A percentile compares a stretch with the other conserved stretches of the same genome.
phyloP scores from a whole-genome alignment of 2,329 filamentous ascomycete species.

The Cytospora leucostoma region DNA sequence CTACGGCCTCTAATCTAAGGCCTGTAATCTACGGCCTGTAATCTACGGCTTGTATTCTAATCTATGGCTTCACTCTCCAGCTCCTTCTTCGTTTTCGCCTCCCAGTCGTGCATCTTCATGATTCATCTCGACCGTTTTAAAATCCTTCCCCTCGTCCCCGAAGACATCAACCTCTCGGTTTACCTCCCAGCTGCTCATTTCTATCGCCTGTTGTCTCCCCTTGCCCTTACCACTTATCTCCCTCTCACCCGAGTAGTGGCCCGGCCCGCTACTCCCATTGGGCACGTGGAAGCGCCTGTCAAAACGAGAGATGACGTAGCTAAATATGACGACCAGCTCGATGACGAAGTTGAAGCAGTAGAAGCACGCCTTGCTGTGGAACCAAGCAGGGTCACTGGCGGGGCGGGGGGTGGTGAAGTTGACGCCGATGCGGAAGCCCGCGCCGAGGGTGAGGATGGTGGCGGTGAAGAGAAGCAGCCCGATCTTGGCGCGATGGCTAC shows the following conservation, averaged over 20 bases:
- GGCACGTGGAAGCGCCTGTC: conserved; percentile 69
- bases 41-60: not conserved
- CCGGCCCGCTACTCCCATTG: conserved; percentile 30
- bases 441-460: conserved; percentile 65
- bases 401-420: conserved; percentile 53
- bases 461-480: conserved; percentile 61
- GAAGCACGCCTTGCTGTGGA: conserved; percentile 70
- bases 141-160: conserved; percentile 23
- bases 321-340: conserved; percentile 69
- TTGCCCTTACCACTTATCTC: not conserved
- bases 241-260: conserved; percentile 23
- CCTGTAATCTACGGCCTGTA: no score
- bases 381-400: conserved; percentile 62
- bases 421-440: conserved; percentile 66
- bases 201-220: not conserved
- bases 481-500: conserved; percentile 68
- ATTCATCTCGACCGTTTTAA: conserved; percentile 3
- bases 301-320: conserved; percentile 68
- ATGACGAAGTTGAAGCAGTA: conserved; percentile 78
- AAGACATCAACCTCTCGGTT: conserved; percentile 33
- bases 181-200: conserved; percentile 21
- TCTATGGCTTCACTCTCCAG: conserved; percentile 7
- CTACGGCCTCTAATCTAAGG: conserved; percentile 2
- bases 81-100: conserved; percentile 21
- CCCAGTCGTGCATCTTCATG: conserved; percentile 22